A percentile compares a stretch with the other conserved stretches of the same genome.
Evolutionary conservation across 1,284 basidiomycete species (phyloP).

Genomic region (Polyporus tsugae): DNA sequence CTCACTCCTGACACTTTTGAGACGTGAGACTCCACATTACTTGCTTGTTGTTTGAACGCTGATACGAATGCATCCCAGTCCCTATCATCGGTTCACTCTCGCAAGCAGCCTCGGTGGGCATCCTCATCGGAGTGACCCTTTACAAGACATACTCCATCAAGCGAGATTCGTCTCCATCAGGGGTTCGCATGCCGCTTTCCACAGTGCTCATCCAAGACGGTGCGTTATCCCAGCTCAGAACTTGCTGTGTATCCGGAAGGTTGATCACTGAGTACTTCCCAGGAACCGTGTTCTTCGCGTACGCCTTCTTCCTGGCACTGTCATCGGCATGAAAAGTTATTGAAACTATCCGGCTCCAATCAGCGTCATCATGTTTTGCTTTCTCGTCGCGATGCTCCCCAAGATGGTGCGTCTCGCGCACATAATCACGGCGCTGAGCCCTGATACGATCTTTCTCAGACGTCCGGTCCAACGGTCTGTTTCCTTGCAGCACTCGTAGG

Average conservation of each 20-base stretch:
- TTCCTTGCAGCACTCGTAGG: too few species aligned
- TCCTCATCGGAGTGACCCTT: constrained; percentile 16
- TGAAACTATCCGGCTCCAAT: too few species aligned
- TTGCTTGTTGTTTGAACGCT: too few species aligned
- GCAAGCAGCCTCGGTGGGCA: constrained; percentile 7
- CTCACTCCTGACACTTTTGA: neutral
- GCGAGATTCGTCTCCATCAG: neutral
- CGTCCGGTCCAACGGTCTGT: too few species aligned
- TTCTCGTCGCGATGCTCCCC: too few species aligned
- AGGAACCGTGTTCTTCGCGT: neutral
- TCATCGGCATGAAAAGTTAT: too few species aligned
- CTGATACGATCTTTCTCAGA: too few species aligned
- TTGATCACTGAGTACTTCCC: neutral
- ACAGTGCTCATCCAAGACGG: constrained; percentile 19
- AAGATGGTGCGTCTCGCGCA: too few species aligned
- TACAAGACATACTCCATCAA: constrained; percentile 14
- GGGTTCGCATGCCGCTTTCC: constrained; percentile 4
- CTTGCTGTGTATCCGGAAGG: neutral
- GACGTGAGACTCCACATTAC: too few species aligned
- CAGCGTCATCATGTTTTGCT: too few species aligned
- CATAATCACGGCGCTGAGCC: too few species aligned
- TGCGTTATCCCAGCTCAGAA: neutral
- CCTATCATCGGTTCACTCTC: neutral
- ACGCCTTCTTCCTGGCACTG: too few species aligned
- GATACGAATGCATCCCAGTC: neutral